Base-by-base conservation (phyloP, 768 basidiomycete genomes). In the Leccinum subtestaceum region DNA sequence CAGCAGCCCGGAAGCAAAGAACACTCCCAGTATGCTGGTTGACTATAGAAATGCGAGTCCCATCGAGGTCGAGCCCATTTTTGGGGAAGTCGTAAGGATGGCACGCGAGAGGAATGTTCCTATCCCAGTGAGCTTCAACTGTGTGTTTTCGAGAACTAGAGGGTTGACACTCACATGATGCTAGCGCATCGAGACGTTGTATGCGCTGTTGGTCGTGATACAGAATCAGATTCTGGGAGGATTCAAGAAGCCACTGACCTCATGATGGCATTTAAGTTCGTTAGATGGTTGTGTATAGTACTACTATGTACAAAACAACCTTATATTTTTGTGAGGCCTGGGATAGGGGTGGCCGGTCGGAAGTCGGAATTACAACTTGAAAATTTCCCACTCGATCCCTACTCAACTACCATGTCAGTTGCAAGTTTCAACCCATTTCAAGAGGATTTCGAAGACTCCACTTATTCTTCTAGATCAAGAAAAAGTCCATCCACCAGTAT, bases 1-100 rank as follows among this genome's bases (percentile, higher is more conserved):
- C 60, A 65, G 63, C 32, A 62, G 61, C 25, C 76, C 85, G 2
- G 75, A 80, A 3, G 80, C 75, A 62, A 75, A 55, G 8, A 80
- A 85, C 52, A 74, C 77, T 52, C 79, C 84, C 4, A 87, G 86
- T 65, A 88, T 88, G 85, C 73, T 86, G 34, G 74, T 87, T 5
- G 86, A 88, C 66, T 63, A 66, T 51, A 57, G 65, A 64, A 78
- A 74, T 51, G 81, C 79, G 3, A 75, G 75, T 55, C 85, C 87
- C 40, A 80, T 87, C 59, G 87, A 89, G 72, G 81, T 88, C 1
- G 87, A 88, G 67, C 84, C 80, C 12, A 84, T 88, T 45, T 59
- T 88, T 4, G 87, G 88, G 0, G 81, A 85, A 59, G 80, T 86
- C 1, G 55, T 63, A 5, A 56, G 57, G 17, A 58, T 68, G 56